A percentile compares a stretch with the other conserved stretches of the same genome.
These are phyloP conservation scores for Aristolochia fimbriata DNA, from an alignment of 164 flowering plant genomes.

Conservation along the genomic window DNA sequence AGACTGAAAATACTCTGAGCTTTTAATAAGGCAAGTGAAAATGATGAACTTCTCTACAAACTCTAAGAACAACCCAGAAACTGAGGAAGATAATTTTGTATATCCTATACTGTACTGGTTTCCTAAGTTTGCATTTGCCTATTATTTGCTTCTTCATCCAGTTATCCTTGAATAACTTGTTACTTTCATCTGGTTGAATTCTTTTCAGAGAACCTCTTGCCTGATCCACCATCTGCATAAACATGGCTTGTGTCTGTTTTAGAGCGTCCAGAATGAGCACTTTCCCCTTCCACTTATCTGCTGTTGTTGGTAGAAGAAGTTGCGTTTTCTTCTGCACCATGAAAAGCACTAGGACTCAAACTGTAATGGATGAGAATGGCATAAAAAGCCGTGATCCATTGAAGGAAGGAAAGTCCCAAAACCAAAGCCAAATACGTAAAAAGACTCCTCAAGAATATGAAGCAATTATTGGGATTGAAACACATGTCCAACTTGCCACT, in stretches of 20 bases:
- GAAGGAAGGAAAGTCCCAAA: not conserved
- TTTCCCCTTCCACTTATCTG: conserved; percentile 25
- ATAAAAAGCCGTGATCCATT: not conserved
- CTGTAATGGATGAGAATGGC: conserved; percentile 2
- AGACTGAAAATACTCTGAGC: too few relatives aligned
- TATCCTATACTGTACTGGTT: too few relatives aligned
- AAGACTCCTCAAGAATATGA: conserved; percentile 47
- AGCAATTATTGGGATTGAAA: conserved; percentile 84
- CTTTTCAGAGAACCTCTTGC: too few relatives aligned
- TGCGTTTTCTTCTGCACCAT: conserved; percentile 32
- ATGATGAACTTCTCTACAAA: too few relatives aligned
- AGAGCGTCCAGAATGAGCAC: conserved; percentile 37
- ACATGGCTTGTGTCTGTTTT: conserved; percentile 52
- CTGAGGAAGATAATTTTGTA: too few relatives aligned
- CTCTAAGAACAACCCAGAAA: too few relatives aligned
- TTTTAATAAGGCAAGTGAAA: too few relatives aligned
- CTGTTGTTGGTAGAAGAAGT: conserved; percentile 28
- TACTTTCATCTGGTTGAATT: not conserved
- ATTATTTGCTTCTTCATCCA: not conserved
- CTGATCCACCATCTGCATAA: not conserved
- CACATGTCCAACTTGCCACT: conserved; percentile 86
- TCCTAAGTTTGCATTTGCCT: too few relatives aligned
- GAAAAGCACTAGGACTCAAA: conserved; percentile 22
- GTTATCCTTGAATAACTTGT: not conserved
- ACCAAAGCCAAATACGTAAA: conserved; percentile 9